Evolutionary conservation across 2,329 filamentous ascomycete genomes (phyloP).

Genomic region (Pseudocercospora eumusae): DNA sequence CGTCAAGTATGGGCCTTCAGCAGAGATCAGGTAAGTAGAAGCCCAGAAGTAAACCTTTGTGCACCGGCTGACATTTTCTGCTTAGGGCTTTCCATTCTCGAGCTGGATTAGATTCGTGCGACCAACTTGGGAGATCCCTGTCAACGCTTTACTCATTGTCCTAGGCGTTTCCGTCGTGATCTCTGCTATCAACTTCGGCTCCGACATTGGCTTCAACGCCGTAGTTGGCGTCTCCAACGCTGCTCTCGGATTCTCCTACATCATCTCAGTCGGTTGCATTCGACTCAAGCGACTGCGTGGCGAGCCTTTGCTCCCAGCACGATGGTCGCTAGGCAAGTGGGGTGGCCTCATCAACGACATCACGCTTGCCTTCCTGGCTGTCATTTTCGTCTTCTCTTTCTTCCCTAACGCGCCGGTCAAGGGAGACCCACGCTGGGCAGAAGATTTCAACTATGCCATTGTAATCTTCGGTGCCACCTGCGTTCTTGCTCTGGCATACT

Average conservation of each 20-base stretch:
- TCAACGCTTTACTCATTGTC: constrained; percentile 39
- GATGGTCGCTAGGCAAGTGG: constrained; percentile 40
- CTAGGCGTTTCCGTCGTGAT: constrained; percentile 39
- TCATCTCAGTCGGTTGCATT: constrained; percentile 39
- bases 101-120: constrained; percentile 38
- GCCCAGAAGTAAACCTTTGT: not conserved
- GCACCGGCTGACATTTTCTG: constrained; percentile 13
- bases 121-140: constrained; percentile 37
- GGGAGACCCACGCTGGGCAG: constrained; percentile 29
- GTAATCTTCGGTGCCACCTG: constrained; percentile 35
- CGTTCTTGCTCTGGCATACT: constrained; percentile 30
- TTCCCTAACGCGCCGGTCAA: constrained; percentile 34
- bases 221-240: constrained; percentile 45
- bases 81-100: constrained; percentile 40
- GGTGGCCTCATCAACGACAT: constrained; percentile 40
- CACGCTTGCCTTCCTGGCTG: constrained; percentile 35
- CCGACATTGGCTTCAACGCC: constrained; percentile 44
- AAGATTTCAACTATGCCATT: constrained; percentile 39
- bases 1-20: constrained; percentile 41
- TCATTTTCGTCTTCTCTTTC: constrained; percentile 41
- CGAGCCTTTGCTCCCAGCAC: constrained; percentile 36
- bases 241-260: constrained; percentile 39
- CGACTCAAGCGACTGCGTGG: constrained; percentile 37
- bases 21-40: constrained; percentile 32
- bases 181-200: constrained; percentile 48